A percentile compares a stretch with the other conserved stretches of the same genome.
phyloP scores from a whole-genome alignment of 352 stramenopile genomes.

The Thalassiosira delicatula region DNA sequence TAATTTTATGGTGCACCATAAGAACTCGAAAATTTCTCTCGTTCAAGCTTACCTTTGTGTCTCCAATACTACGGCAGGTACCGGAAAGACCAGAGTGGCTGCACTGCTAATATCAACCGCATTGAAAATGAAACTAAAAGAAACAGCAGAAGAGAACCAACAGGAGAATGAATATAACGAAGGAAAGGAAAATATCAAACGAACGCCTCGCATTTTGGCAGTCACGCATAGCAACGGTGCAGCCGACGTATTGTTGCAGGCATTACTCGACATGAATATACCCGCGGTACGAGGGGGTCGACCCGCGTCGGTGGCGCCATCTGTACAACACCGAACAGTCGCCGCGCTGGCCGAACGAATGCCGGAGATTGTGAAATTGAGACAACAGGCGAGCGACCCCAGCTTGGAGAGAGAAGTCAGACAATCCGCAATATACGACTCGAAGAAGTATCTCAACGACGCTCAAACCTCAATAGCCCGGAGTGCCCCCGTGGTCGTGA shows the following conservation, averaged over 20 bases:
- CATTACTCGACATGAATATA: conserved; percentile 68
- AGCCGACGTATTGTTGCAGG: conserved; percentile 74
- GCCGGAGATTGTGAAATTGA: conserved; percentile 56
- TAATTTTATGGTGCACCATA: too few species aligned
- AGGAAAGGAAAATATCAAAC: too few species aligned
- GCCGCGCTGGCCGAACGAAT: conserved; percentile 67
- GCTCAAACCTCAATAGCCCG: conserved; percentile 48
- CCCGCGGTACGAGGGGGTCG: conserved; percentile 69
- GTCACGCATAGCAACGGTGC: conserved; percentile 79
- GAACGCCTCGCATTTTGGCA: conserved; percentile 60
- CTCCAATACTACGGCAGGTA: too few species aligned
- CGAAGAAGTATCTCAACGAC: conserved; percentile 55
- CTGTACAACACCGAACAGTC: conserved; percentile 67
- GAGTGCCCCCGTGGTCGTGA: conserved; percentile 71
- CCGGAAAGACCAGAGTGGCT: conserved; percentile 70
- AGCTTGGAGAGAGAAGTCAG: conserved; percentile 30
- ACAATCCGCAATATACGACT: conserved; percentile 38
- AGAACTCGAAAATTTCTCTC: too few species aligned
- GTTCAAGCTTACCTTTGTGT: too few species aligned
- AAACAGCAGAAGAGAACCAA: conserved; percentile 9
- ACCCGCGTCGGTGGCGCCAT: conserved; percentile 67
- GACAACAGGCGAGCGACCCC: conserved; percentile 46
- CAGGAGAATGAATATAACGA: not conserved
- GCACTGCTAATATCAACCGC: conserved; percentile 67
- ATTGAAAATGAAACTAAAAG: conserved; percentile 54